phyloP scores from a whole-genome alignment of 768 basidiomycete species.

The Rhizopogon vinicolor region DNA sequence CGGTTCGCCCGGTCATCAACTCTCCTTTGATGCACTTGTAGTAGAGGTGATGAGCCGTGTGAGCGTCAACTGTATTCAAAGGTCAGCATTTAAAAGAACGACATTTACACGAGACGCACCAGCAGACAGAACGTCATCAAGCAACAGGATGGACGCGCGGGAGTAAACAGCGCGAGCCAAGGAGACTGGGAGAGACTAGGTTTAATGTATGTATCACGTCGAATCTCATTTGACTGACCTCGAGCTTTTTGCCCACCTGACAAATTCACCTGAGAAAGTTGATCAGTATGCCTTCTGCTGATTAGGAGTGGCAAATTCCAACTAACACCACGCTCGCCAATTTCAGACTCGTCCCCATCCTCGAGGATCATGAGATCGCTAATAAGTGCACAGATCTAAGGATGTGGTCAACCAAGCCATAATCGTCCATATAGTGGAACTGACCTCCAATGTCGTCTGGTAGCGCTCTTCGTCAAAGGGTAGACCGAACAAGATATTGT shows the following conservation, averaged over 20 bases:
- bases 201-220: not conserved
- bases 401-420: not conserved
- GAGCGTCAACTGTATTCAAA: constrained; percentile 62
- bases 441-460: constrained; percentile 67
- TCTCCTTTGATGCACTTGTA: too few relatives aligned
- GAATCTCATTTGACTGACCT: constrained; percentile 33
- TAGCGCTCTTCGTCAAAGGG: constrained; percentile 75
- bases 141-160: constrained; percentile 71
- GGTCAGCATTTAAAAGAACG: not conserved
- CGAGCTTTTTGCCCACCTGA: constrained; percentile 63
- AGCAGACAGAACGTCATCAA: constrained; percentile 76
- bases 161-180: constrained; percentile 88
- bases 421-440: constrained; percentile 2
- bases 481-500: constrained; percentile 78
- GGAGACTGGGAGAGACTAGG: constrained; percentile 39
- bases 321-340: constrained; percentile 77
- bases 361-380: constrained; percentile 79
- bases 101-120: constrained; percentile 21
- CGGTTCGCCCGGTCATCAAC: too few relatives aligned
- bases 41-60: constrained; percentile 80
- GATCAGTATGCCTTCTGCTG: not conserved
- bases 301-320: too few relatives aligned
- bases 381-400: constrained; percentile 49
- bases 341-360: constrained; percentile 85
- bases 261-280: constrained; percentile 20